Percentiles rank a stretch among this genome's conserved stretches.
phyloP scores from a whole-genome alignment of 2,329 filamentous ascomycete species.

The Dothiorella sarmentorum region DNA sequence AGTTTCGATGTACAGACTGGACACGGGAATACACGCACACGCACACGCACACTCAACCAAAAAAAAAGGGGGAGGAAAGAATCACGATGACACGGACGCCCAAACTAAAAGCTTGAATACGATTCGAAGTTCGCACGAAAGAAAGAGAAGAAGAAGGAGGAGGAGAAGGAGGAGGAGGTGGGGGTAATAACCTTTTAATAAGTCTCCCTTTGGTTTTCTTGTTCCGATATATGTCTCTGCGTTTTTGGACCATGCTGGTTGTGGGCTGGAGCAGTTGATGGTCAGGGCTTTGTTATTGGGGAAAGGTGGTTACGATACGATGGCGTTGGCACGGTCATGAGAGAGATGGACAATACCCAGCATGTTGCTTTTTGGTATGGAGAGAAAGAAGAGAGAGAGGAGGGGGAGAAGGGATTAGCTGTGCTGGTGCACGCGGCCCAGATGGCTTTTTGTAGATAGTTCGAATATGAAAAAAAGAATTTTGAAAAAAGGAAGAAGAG shows the following conservation, averaged over 20 bases:
- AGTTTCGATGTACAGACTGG: constrained; percentile 9
- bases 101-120: background rate
- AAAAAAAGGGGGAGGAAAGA: background rate
- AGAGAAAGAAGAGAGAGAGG: background rate
- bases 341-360: background rate
- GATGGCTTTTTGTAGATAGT: no score
- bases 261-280: background rate
- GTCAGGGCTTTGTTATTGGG: background rate
- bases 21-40: background rate
- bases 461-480: no score
- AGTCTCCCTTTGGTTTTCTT: background rate
- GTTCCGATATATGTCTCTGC: background rate
- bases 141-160: background rate
- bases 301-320: background rate
- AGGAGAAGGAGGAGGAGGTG: background rate
- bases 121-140: background rate
- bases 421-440: no score
- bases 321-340: no score
- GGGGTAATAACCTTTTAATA: background rate
- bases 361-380: background rate
- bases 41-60: background rate
- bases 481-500: no score
- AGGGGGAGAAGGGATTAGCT: no score
- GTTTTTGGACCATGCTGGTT: constrained; percentile 14
- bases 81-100: constrained; percentile 2